Conservation (phyloP, 2,329 filamentous ascomycete genomes). For the Lachnellula cervina region DNA sequence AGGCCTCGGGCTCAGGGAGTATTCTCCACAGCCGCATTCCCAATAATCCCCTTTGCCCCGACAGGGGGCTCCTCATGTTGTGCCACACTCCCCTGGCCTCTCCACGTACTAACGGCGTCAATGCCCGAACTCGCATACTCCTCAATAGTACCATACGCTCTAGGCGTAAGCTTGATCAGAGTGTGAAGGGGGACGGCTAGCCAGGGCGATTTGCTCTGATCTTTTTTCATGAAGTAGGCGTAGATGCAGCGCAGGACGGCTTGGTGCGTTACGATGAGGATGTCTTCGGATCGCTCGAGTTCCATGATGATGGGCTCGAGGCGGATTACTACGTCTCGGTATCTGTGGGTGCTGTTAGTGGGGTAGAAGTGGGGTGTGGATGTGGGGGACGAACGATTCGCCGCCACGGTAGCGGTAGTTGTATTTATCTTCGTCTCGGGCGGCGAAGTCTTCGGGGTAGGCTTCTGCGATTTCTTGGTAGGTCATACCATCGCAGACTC, state of each 20-base stretch:
- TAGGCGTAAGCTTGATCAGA: slow-evolving; percentile 90
- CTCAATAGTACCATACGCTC: slow-evolving; percentile 90
- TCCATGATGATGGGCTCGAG: slow-evolving; percentile 99
- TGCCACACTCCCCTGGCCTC: slow-evolving; percentile 86
- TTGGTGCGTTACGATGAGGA: slow-evolving; percentile 96
- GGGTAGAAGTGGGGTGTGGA: background rate
- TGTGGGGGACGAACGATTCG: slow-evolving; percentile 55
- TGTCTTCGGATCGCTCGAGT: slow-evolving; percentile 90
- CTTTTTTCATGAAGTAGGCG: slow-evolving; percentile 97
- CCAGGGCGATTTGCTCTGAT: slow-evolving; percentile 90
- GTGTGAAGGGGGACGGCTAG: slow-evolving; percentile 98
- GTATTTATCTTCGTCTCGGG: slow-evolving; percentile 97
- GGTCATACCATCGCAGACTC: slow-evolving; percentile 93
- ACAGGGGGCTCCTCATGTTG: slow-evolving; percentile 61
- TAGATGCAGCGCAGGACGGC: slow-evolving; percentile 96
- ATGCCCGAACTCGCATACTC: slow-evolving; percentile 86
- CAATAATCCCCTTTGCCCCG: slow-evolving; percentile 14
- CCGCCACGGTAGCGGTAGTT: slow-evolving; percentile 98
- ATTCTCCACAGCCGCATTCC: slow-evolving; percentile 7
- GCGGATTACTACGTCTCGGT: slow-evolving; percentile 94
- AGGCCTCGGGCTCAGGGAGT: background rate
- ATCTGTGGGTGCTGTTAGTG: slow-evolving; percentile 31
- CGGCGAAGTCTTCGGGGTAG: slow-evolving; percentile 91
- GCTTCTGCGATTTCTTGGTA: slow-evolving; percentile 79
- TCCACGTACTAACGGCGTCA: slow-evolving; percentile 92